Evolutionary conservation across 2,329 filamentous ascomycete species (phyloP).

Genomic region (Paraphoma chrysanthemicola): DNA sequence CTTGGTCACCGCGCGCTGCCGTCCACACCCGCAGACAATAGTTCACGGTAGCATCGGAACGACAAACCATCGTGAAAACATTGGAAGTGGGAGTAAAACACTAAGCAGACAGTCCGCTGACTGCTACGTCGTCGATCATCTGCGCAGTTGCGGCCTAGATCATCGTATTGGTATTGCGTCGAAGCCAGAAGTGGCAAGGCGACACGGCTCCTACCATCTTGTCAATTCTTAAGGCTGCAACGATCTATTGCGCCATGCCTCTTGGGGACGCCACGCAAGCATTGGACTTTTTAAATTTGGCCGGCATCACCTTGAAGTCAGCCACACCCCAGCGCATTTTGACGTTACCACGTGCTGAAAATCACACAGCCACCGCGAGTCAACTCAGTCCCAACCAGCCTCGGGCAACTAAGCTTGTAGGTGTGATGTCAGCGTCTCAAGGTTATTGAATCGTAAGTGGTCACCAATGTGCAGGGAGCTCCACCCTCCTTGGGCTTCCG

Average conservation of each 20-base stretch:
- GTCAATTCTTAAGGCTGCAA: background rate
- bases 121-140: background rate
- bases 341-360: background rate
- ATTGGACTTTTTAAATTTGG: background rate
- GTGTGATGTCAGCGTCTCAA: conserved; percentile 2
- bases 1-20: background rate
- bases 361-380: conserved; percentile 3
- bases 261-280: background rate
- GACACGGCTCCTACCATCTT: background rate
- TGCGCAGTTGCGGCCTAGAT: background rate
- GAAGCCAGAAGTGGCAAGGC: background rate
- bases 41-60: background rate
- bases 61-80: background rate
- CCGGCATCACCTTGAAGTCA: background rate
- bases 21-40: background rate
- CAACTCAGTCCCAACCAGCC: conserved; percentile 34
- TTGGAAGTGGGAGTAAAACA: background rate
- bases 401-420: conserved; percentile 16
- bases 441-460: background rate
- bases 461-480: conserved; percentile 19
- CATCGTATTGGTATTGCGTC: background rate
- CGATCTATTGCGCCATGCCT: background rate
- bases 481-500: conserved; percentile 27
- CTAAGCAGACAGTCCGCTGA: background rate
- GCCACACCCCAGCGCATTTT: background rate